Base-by-base conservation (phyloP, 2,329 filamentous ascomycete genomes). In the Torrubiella hemipterigena region DNA sequence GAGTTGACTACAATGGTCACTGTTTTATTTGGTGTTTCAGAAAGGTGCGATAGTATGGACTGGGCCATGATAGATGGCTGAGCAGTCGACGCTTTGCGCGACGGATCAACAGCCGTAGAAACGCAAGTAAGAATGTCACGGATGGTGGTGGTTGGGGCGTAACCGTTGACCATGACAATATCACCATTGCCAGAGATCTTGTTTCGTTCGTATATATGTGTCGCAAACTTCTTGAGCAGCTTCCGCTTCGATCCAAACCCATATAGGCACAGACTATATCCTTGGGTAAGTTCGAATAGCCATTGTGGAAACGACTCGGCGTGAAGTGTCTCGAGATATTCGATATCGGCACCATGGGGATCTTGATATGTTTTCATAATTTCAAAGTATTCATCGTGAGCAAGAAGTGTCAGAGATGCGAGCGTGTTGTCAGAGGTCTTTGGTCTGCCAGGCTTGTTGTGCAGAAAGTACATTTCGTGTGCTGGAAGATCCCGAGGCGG, bases 401-500 rank as follows among this genome's bases (percentile, higher is more conserved):
- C 86, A 34, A 96, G 73, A 9, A 94, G 63, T 4, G 73, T 65
- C 20, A 93, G 62, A 5, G 79, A 76, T 1, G 79, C 69, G 5
- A 96, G 65, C 0, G 76, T 93, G 42, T 91, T 91, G 49, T 83
- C 81, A 2, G 87, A 95, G 0, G 89, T 94, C 55, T 87, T 87
- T 27, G 74, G 66, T 4, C 76, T 70, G 3, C 84, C 86, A 0
- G 83, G 77, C 29, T 84, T 78, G 50, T 93, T 95, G 48, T 96
- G 84, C 48, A 80, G 83, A 54, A 98, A 96, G 60, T 93, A 98
- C 42, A 81, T 73, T 53, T 96, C 91, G 48, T 95, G 84, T 0
- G 87, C 68, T 5, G 87, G 82, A 3, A 96, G 67, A 45, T 94
- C 73, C 31, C 75, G 70, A 13, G 89, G 84, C 4, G 85, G 85